Percentiles rank a stretch among this genome's conserved stretches.
phyloP scores from a whole-genome alignment of 225 moss, liverwort and hornwort genomes.

The Pseudoscleropodium purum region DNA sequence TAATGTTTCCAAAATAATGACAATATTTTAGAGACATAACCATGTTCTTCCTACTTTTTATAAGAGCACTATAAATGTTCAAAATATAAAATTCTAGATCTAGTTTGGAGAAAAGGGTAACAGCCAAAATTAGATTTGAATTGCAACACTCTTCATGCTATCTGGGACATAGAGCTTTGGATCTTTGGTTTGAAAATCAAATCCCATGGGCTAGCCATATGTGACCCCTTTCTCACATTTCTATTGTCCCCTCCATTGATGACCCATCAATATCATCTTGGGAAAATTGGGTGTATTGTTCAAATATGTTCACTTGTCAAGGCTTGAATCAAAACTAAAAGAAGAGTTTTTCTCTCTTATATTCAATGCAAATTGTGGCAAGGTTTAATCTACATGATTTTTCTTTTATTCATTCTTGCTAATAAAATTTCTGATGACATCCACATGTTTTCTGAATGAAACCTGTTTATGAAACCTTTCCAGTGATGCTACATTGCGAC shows the following conservation, averaged over 20 bases:
- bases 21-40: not conserved
- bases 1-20: fast-evolving
- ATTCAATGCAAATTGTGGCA: not conserved
- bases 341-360: not conserved
- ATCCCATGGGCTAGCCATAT: not conserved
- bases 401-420: not conserved
- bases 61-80: not conserved
- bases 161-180: fast-evolving
- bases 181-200: not conserved
- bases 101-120: not conserved
- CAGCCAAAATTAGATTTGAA: fast-evolving
- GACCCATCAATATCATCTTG: not conserved
- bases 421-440: not conserved
- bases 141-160: not conserved
- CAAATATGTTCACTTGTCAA: not conserved
- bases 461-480: not conserved
- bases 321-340: not conserved
- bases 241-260: not conserved
- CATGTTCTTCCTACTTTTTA: no score
- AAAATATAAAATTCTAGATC: not conserved
- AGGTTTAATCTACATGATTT: fast-evolving
- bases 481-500: not conserved
- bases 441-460: not conserved
- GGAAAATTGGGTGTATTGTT: not conserved
- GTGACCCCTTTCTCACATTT: fast-evolving